A percentile compares a stretch with the other conserved stretches of the same genome.
These are phyloP conservation scores for Globisporangium solare DNA, from an alignment of 352 stramenopile genomes.

Conservation along the genomic window DNA sequence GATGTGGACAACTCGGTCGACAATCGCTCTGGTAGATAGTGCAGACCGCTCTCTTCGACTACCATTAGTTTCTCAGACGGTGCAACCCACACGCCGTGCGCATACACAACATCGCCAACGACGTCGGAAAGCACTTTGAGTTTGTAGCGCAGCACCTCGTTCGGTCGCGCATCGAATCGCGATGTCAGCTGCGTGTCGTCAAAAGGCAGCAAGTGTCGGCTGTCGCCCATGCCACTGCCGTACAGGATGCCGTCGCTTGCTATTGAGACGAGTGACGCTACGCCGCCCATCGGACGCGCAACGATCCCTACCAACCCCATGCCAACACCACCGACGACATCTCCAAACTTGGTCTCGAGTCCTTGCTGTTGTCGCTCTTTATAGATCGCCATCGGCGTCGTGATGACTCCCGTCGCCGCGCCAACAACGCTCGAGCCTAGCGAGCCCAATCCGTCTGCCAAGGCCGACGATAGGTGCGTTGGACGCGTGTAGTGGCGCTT, in stretches of 20 bases:
- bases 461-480: constrained; percentile 53
- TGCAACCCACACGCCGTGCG: constrained; percentile 61
- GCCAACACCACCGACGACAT: constrained; percentile 63
- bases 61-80: constrained; percentile 19
- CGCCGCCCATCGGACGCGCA: constrained; percentile 66
- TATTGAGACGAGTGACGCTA: constrained; percentile 75
- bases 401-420: constrained; percentile 69
- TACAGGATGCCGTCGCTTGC: constrained; percentile 72
- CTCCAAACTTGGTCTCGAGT: constrained; percentile 49
- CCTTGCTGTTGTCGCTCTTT: constrained; percentile 63
- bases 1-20: constrained; percentile 2
- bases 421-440: constrained; percentile 74
- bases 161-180: constrained; percentile 45
- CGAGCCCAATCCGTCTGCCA: constrained; percentile 61
- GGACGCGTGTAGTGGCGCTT: constrained; percentile 62
- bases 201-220: constrained; percentile 22
- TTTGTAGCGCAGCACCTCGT: constrained; percentile 75
- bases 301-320: constrained; percentile 80
- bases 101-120: constrained; percentile 48
- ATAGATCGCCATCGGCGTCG: constrained; percentile 70
- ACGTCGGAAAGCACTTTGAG: constrained; percentile 64
- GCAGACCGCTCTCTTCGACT: constrained; percentile 17
- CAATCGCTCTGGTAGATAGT: constrained; percentile 14
- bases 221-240: constrained; percentile 42
- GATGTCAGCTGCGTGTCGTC: constrained; percentile 17